Evolutionary conservation across 23 red algal genomes (phyloP).

Genomic region (Gracilaria domingensis): DNA sequence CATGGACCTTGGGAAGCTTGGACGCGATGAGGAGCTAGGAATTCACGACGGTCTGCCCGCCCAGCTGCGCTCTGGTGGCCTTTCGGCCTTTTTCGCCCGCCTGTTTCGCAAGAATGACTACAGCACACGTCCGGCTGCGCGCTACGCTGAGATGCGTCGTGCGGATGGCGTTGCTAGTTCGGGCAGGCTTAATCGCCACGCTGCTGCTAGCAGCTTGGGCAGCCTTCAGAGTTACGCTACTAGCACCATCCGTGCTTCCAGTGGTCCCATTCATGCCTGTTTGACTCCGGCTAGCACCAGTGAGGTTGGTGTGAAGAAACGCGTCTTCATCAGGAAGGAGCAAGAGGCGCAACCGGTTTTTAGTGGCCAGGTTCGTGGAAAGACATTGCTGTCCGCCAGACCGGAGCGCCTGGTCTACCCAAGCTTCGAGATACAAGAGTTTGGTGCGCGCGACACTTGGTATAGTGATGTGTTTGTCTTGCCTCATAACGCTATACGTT

Average conservation of each 20-base stretch:
- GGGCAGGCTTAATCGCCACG: slow-evolving; percentile 39
- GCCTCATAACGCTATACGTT: slow-evolving; percentile 78
- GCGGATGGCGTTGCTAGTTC: slow-evolving; percentile 34
- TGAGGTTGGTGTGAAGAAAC: slow-evolving; percentile 69
- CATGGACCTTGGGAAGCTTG: slow-evolving; percentile 66
- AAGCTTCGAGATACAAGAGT: slow-evolving; percentile 62
- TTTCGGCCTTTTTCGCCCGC: slow-evolving; percentile 32
- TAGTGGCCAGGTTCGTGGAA: slow-evolving; percentile 39
- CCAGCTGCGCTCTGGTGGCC: slow-evolving; percentile 45
- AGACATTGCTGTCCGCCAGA: slow-evolving; percentile 47
- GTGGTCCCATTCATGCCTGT: slow-evolving; percentile 55
- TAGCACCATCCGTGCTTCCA: slow-evolving; percentile 46
- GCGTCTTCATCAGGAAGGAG: slow-evolving; percentile 49
- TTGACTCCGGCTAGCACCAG: slow-evolving; percentile 63
- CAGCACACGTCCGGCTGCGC: slow-evolving; percentile 45
- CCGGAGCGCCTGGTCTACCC: slow-evolving; percentile 65
- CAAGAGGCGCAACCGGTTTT: slow-evolving; percentile 39
- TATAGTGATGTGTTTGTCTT: slow-evolving; percentile 77
- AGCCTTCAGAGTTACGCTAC: slow-evolving; percentile 72
- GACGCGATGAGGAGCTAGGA: slow-evolving; percentile 62
- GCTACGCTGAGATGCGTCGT: slow-evolving; percentile 38
- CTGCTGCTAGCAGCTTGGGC: slow-evolving; percentile 59
- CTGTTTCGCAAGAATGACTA: slow-evolving; percentile 52
- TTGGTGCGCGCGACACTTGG: slow-evolving; percentile 66
- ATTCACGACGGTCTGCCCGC: slow-evolving; percentile 62